phyloP scores from a whole-genome alignment of 345 rosid genomes.

The Syzygium aromaticum region DNA sequence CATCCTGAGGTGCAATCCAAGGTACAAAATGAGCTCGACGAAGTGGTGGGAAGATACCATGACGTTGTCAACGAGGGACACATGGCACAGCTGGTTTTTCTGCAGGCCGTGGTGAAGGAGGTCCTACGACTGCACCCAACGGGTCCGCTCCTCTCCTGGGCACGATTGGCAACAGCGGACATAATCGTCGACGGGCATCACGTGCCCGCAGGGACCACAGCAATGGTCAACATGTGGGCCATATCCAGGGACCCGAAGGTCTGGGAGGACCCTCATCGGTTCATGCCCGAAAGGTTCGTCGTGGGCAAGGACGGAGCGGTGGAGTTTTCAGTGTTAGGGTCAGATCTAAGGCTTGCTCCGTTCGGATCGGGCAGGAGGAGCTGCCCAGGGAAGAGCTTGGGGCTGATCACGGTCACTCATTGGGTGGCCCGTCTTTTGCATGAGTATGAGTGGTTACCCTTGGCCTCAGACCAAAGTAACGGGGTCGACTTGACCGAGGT shows the following conservation, averaged over 20 bases:
- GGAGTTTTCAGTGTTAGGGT: conserved; percentile 66
- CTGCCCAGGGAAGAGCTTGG: conserved; percentile 75
- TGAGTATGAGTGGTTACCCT: conserved; percentile 44
- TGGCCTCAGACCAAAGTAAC: conserved; percentile 12
- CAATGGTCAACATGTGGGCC: conserved; percentile 99
- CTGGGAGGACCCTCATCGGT: conserved; percentile 64
- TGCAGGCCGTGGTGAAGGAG: conserved; percentile 71
- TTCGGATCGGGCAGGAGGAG: conserved; percentile 81
- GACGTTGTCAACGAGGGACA: conserved; percentile 45
- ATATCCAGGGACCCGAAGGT: conserved; percentile 61
- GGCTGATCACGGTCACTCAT: conserved; percentile 45
- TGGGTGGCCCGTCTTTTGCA: conserved; percentile 67
- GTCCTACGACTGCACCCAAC: conserved; percentile 84
- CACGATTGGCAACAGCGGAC: conserved; percentile 68
- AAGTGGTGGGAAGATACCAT: conserved; percentile 39
- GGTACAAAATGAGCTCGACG: conserved; percentile 65
- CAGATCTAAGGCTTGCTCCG: conserved; percentile 79
- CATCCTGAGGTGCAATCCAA: conserved; percentile 54
- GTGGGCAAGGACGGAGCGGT: conserved; percentile 13
- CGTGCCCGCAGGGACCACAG: conserved; percentile 82
- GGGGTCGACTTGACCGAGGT: conserved; percentile 60
- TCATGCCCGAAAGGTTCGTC: conserved; percentile 54
- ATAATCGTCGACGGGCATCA: conserved; percentile 52
- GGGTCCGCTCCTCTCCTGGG: conserved; percentile 94
- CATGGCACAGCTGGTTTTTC: conserved; percentile 31